phyloP scores from a whole-genome alignment of 2,329 filamentous ascomycete species.

The Curvularia sp. region DNA sequence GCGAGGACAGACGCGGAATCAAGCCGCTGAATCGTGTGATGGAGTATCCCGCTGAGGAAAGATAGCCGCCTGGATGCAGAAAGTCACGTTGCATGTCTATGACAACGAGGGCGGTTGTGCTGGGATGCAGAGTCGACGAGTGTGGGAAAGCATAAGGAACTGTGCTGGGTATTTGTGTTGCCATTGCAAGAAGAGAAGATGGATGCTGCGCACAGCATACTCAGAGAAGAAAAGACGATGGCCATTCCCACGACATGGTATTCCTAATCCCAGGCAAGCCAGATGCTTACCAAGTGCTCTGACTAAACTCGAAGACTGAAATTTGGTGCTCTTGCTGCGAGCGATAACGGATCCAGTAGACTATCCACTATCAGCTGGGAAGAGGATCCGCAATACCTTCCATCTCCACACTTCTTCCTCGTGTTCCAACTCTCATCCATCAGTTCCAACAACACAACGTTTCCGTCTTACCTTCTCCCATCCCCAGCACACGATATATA shows the following conservation, averaged over 20 bases:
- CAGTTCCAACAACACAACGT: neutral
- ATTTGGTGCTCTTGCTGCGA: neutral
- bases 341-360: neutral
- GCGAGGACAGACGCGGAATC: conserved; percentile 52
- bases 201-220: neutral
- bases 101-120: conserved; percentile 59
- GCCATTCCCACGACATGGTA: neutral
- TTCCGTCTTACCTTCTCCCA: neutral
- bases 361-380: neutral
- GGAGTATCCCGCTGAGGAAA: conserved; percentile 57
- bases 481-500: neutral
- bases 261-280: neutral
- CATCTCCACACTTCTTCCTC: neutral
- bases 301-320: neutral
- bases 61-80: conserved; percentile 58
- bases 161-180: conserved; percentile 31
- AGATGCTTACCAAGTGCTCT: neutral
- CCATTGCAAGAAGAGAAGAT: conserved; percentile 9
- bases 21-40: conserved; percentile 52
- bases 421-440: neutral
- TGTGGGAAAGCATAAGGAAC: conserved; percentile 53
- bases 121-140: conserved; percentile 48
- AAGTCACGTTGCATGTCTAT: conserved; percentile 66
- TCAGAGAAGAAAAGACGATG: neutral
- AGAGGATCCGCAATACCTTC: neutral